Base-by-base conservation (phyloP, 768 basidiomycete genomes). In the Dacryopinax spathularia region DNA sequence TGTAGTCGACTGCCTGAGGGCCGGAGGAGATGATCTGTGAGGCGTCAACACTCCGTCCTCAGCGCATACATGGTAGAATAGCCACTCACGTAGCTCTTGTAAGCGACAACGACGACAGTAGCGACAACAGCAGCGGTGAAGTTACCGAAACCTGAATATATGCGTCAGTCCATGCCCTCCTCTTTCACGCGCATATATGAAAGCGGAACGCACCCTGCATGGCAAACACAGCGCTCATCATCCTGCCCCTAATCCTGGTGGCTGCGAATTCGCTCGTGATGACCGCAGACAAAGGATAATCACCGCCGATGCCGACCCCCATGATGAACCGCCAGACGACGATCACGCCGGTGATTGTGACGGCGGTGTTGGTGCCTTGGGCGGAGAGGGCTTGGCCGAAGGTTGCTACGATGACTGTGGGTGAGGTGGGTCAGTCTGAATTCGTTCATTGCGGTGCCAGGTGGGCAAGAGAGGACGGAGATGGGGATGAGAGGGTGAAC, bases 401-500 rank as follows among this genome's bases (percentile, higher is more conserved):
- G 33, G 74, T 75, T 29, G 72, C 74, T 61, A 74, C 65, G 64
- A 75, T 73, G 70, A 75, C 74, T 69, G 72, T 70, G 63, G 72
- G 72, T 69, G 3, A 22, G 37, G 27, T n/a, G n/a, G n/a, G n/a
- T n/a, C n/a, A n/a, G n/a, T n/a, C n/a, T n/a, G n/a, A n/a, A n/a
- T n/a, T n/a, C n/a, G n/a, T n/a, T n/a, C n/a, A n/a, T n/a, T n/a
- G n/a, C n/a, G n/a, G n/a, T n/a, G n/a, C n/a, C n/a, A n/a, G n/a
- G n/a, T n/a, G n/a, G n/a, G n/a, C 25, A 33, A 60, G n/a, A 63
- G 25, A 63, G 20, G n/a, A n/a, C n/a, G n/a, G n/a, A n/a, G n/a
- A n/a, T n/a, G n/a, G n/a, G n/a, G n/a, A n/a, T n/a, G n/a, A 20
- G 35, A 22, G 15, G 2, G 36, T 67, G 16, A 60, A 60, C 60